phyloP scores from a whole-genome alignment of 2,329 filamentous ascomycete genomes.

The Epichloe hybrida region DNA sequence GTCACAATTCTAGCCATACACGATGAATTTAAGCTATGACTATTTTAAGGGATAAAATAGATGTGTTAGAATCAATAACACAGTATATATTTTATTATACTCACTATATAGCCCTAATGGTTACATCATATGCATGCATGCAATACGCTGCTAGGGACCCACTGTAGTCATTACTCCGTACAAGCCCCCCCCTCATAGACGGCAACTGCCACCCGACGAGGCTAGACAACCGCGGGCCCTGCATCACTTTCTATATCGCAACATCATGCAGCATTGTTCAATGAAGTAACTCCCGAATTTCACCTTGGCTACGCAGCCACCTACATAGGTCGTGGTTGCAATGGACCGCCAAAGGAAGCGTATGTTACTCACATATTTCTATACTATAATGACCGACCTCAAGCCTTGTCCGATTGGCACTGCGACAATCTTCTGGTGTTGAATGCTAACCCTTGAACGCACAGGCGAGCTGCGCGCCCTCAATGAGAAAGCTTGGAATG shows the following conservation, averaged over 20 bases:
- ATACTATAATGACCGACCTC: not conserved
- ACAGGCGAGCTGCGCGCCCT: conserved; percentile 80
- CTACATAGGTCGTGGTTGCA: conserved; percentile 1
- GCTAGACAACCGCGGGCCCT: not conserved
- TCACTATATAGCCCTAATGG: no score
- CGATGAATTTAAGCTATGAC: no score
- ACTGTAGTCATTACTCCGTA: not conserved
- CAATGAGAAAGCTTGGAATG: conserved; percentile 79
- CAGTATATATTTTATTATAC: no score
- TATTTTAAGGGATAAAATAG: no score
- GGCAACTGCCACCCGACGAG: not conserved
- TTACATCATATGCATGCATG: no score
- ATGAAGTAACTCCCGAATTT: not conserved
- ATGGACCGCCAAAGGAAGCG: conserved; percentile 6
- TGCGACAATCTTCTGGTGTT: not conserved
- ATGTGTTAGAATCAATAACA: no score
- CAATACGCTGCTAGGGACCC: not conserved
- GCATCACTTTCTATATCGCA: not conserved
- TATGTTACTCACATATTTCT: not conserved
- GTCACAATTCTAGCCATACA: no score
- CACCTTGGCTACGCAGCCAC: not conserved
- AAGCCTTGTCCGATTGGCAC: not conserved
- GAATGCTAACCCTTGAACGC: conserved; percentile 8
- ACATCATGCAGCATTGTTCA: conserved; percentile 7
- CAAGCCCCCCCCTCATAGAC: not conserved